Base-by-base conservation (phyloP, 192 early-diverging fungal genomes). In the Phycomyces nitens region DNA sequence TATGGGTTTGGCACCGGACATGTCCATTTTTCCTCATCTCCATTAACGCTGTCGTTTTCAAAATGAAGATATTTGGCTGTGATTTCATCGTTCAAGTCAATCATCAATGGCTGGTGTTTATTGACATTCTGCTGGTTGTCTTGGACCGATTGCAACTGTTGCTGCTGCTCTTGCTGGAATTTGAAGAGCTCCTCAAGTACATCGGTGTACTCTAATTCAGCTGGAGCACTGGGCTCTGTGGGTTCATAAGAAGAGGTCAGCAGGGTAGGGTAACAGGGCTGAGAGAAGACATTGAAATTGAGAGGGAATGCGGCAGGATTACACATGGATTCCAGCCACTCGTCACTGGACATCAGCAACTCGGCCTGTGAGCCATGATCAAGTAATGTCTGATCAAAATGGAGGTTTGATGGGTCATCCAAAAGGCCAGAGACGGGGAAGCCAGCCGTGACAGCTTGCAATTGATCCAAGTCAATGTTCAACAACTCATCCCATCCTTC, bases 41-140 rank as follows among this genome's bases (percentile, higher is more conserved):
- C 44, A 47, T 47, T 14, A 11, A 47, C 44, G 12, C 44, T 47
- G 44, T 47, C 44, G 18, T 47, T 47, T 11, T 47, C 44, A 47
- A 47, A 47, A 11, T 47, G 44, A 47, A 47, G 44, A 47, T 47
- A 47, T 18, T 47, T 47, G 44, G 44, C 44, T 47, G 44, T 47
- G 12, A 47, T 47, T 11, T 47, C 44, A 47, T 47, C 44, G 12
- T 11, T 47, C 44, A 47, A 47, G 18, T 47, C 44, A 14, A 47
- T 18, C 12, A 47, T n/a, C 18, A 47, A 14, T n/a, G 44, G 44
- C 12, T 47, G 18, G 3, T 14, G 18, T 47, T 47, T 47, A 11
- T 47, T 11, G 7, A 7, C 7, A 34, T 34, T 34, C 29, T 34
- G 2, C 29, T 34, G 2, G 29, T 34, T 34, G 29, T 34, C 29